These are phyloP conservation scores for Coprinellus aureogranulatus DNA, from an alignment of 768 basidiomycete genomes.

Conservation along the genomic window DNA sequence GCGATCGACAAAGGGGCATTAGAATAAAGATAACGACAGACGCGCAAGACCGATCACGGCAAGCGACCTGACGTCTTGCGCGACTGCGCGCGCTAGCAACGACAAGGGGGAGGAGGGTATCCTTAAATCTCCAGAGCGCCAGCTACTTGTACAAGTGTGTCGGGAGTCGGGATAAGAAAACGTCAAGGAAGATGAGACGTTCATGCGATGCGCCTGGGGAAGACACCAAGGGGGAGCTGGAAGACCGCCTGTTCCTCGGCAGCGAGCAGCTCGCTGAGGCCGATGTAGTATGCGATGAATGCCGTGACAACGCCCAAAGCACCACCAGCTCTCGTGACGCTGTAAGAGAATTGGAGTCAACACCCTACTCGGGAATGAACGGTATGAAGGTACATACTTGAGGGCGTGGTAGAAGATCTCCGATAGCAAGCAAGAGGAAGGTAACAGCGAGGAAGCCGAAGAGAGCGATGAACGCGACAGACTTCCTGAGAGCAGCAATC, in stretches of 20 bases:
- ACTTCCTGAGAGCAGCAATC: constrained; percentile 38
- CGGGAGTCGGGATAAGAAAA: no score
- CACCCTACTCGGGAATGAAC: background rate
- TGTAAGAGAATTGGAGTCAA: constrained; percentile 13
- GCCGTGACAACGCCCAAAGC: constrained; percentile 44
- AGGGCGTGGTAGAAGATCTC: constrained; percentile 28
- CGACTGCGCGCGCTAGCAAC: no score
- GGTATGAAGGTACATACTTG: constrained; percentile 23
- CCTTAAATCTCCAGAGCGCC: background rate
- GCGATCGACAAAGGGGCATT: no score
- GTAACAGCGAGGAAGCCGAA: constrained; percentile 38
- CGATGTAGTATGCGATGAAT: constrained; percentile 48
- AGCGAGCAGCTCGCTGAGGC: constrained; percentile 41
- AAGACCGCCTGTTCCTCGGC: constrained; percentile 38
- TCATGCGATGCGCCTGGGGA: constrained; percentile 26
- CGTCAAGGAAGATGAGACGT: background rate
- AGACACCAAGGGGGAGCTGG: constrained; percentile 41
- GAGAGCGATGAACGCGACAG: constrained; percentile 36
- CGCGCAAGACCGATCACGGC: no score
- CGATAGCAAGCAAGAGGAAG: constrained; percentile 42
- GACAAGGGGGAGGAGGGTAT: no score
- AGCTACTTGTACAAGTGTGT: background rate
- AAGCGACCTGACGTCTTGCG: no score
- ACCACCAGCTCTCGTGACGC: constrained; percentile 43
- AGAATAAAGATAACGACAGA: no score